Evolutionary conservation across 495 filamentous ascomycete species (phyloP).

Genomic region (Lophiostoma macrostomum): DNA sequence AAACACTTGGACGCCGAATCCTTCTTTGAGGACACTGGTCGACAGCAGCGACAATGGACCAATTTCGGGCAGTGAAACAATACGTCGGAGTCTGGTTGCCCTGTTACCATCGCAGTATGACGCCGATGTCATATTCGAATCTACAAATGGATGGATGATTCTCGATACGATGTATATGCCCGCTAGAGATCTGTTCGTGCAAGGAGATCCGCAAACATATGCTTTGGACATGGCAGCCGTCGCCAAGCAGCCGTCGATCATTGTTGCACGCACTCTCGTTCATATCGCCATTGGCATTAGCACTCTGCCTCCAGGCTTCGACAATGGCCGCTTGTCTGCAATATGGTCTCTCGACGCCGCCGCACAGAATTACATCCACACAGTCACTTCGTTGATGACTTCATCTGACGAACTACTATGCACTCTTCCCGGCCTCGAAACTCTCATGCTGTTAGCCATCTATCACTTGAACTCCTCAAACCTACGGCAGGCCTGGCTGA

Average conservation of each 20-base stretch:
- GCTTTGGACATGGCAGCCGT: constrained; percentile 21
- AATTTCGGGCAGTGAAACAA: background rate
- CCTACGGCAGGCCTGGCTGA: constrained; percentile 26
- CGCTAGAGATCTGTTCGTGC: constrained; percentile 15
- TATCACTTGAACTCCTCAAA: constrained; percentile 24
- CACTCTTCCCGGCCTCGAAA: constrained; percentile 28
- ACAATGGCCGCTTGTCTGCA: background rate
- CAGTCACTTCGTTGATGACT: constrained; percentile 21
- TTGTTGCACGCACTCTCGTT: constrained; percentile 25
- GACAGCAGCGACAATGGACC: constrained; percentile 2
- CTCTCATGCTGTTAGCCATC: constrained; percentile 17
- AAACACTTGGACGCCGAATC: constrained; percentile 13
- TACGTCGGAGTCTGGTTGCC: constrained; percentile 16
- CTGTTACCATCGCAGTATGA: constrained; percentile 27
- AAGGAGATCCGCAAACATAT: constrained; percentile 20
- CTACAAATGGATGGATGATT: constrained; percentile 25
- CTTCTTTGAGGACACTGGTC: constrained; percentile 22
- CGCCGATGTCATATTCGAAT: constrained; percentile 24
- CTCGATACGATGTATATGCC: constrained; percentile 19
- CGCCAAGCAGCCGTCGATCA: constrained; percentile 10
- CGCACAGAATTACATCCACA: constrained; percentile 21
- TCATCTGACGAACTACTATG: constrained; percentile 26
- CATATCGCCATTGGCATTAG: constrained; percentile 26
- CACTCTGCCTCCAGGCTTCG: constrained; percentile 21
- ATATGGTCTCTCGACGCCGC: constrained; percentile 25